A percentile compares a stretch with the other conserved stretches of the same genome.
These are phyloP conservation scores for Colletotrichum theobromicola DNA, from an alignment of 2,329 filamentous ascomycete species.

Conservation along the genomic window DNA sequence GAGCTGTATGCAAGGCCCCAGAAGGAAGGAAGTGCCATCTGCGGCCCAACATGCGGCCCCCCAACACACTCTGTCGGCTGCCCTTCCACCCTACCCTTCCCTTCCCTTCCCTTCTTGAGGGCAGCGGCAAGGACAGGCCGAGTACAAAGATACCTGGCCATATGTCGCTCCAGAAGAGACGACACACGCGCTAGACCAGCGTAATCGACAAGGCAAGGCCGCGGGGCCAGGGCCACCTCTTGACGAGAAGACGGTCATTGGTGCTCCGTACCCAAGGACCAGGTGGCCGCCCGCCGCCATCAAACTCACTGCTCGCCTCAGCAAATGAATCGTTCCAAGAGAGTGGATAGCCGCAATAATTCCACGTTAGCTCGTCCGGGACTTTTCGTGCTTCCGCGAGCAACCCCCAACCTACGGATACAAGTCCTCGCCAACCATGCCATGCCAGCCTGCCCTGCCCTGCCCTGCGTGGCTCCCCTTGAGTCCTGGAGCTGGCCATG, in stretches of 20 bases:
- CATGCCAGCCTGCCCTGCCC: not conserved
- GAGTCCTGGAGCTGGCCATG: not conserved
- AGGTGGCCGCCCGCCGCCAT: not conserved
- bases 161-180: not conserved
- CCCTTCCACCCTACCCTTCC: not conserved
- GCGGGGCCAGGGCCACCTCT: not conserved
- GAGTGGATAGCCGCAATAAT: constrained; percentile 9
- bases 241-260: not conserved
- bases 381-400: constrained; percentile 14
- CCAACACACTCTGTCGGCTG: not conserved
- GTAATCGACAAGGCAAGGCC: constrained; percentile 1
- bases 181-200: not conserved
- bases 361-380: constrained; percentile 2
- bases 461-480: not conserved
- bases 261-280: not conserved
- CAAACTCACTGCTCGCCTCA: constrained; percentile 7
- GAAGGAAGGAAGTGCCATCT: constrained; percentile 16
- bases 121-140: not conserved
- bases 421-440: not conserved
- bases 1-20: constrained; percentile 21
- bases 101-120: no score
- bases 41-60: constrained; percentile 20
- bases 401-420: not conserved
- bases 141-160: constrained; percentile 9
- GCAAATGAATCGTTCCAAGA: constrained; percentile 15